Conservation (phyloP, 2,329 filamentous ascomycete species). For the Periconia sp. region DNA sequence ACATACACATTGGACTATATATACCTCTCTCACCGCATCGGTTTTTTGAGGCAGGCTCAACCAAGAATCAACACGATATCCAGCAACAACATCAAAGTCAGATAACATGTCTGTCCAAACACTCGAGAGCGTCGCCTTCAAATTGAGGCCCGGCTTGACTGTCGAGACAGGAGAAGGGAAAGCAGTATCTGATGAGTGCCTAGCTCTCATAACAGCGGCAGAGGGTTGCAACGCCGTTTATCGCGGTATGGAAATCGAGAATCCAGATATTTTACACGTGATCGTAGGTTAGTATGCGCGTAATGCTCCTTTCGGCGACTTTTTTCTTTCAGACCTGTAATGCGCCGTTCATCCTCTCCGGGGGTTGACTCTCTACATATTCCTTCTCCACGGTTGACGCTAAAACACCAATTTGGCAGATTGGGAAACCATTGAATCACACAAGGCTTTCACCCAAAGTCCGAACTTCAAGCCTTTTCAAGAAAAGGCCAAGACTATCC, state of each 20-base stretch:
- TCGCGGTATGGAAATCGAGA: slow-evolving; percentile 46
- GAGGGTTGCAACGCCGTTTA: slow-evolving; percentile 39
- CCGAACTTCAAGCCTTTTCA: slow-evolving; percentile 45
- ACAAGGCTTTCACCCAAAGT: slow-evolving; percentile 45
- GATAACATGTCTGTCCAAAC: slow-evolving; percentile 22
- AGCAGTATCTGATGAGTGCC: slow-evolving; percentile 31
- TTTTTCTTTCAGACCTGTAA: too few relatives aligned
- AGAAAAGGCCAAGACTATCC: slow-evolving; percentile 27
- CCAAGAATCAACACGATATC: too few relatives aligned
- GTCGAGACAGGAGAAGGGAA: slow-evolving; percentile 27
- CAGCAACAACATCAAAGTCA: too few relatives aligned
- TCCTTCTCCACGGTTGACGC: background rate
- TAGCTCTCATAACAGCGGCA: slow-evolving; percentile 38
- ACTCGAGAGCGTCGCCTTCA: slow-evolving; percentile 45
- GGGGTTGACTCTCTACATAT: background rate
- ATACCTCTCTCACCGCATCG: too few relatives aligned
- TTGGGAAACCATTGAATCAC: slow-evolving; percentile 45
- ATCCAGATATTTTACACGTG: slow-evolving; percentile 39
- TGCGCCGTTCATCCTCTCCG: too few relatives aligned
- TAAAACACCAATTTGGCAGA: slow-evolving; percentile 28
- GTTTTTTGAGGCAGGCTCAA: too few relatives aligned
- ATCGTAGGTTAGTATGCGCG: slow-evolving; percentile 42
- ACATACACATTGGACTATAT: too few relatives aligned
- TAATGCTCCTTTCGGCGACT: too few relatives aligned
- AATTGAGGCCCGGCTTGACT: slow-evolving; percentile 39